These are phyloP conservation scores for Castanea crenata DNA, from an alignment of 306 rosid genomes.

Conservation along the genomic window DNA sequence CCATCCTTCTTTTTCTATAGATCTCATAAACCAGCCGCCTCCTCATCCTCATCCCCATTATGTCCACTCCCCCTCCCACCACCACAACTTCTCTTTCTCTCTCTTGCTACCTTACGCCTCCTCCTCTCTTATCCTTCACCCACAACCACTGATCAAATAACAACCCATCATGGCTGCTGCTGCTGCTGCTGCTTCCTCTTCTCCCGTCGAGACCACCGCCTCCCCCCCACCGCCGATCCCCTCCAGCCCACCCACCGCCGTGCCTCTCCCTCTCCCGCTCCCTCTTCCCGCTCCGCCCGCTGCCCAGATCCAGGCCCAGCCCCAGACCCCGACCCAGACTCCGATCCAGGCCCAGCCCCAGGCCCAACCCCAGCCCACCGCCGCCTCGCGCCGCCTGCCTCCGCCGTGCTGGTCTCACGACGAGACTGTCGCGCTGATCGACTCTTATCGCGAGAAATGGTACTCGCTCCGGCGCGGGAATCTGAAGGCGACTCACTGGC, in stretches of 20 bases:
- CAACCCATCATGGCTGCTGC: no score
- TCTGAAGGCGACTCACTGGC: conserved; percentile 93
- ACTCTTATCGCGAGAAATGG: conserved; percentile 86
- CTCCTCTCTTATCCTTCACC: conserved; percentile 7
- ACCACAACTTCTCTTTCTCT: background rate
- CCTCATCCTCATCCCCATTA: conserved; percentile 41
- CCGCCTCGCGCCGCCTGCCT: conserved; percentile 71
- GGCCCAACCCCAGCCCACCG: conserved; percentile 18
- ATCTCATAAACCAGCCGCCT: conserved; percentile 78
- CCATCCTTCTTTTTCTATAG: conserved; percentile 41
- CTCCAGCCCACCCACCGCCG: conserved; percentile 38
- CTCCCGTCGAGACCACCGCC: conserved; percentile 20
- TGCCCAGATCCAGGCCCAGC: background rate
- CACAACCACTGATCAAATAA: background rate
- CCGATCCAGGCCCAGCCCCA: background rate
- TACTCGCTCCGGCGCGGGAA: conserved; percentile 89
- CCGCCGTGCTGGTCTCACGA: conserved; percentile 96
- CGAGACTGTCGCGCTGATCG: conserved; percentile 84
- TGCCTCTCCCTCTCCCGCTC: conserved; percentile 44
- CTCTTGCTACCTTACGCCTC: background rate
- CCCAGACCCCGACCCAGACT: background rate
- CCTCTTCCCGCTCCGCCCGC: conserved; percentile 31
- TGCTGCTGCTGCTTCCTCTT: conserved; percentile 44
- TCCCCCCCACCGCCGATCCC: conserved; percentile 23
- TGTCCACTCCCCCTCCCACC: conserved; percentile 39